Evolutionary conservation across 768 basidiomycete genomes (phyloP), one percentile per base, ranked within the genome.

Genomic region (Auriscalpium orientale): DNA sequence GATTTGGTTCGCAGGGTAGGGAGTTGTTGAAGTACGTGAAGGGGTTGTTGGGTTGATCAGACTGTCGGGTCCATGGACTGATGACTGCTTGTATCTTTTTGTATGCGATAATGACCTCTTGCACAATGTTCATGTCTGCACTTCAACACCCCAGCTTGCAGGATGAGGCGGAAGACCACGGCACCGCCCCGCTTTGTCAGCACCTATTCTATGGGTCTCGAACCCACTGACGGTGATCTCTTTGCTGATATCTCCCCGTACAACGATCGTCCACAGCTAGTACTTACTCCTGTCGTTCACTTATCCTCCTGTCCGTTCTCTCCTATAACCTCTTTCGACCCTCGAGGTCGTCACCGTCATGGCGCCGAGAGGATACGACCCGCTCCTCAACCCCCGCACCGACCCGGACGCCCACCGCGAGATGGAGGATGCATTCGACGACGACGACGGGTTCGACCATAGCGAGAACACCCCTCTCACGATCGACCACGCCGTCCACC

Each of bases 381-480:
- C 77, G 35, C 70, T 85, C 18, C 76, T 78, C 48, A 79, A 76
- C 65, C 73, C 70, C 49, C 74, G 68, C 44, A 74, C 75, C 35
- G 68, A 69, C 62, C 76, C 71, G 58, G 75, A 72, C 51, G 72
- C 72, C 28, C 74, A 76, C 52, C 74, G 79, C 59, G 89, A 91
- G 69, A 80, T 92, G 66, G 81, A 89, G 63, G 89, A 84, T 34
- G 85, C 90, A 1, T 92, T 92, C 61, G 86, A 79, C 35, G 82
- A 84, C 55, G 76, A 84, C 44, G 76, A 80, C 28, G 75, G 78
- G 9, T 67, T 70, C 11, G 67, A 75, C 54, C 61, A 63, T n/a
- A 52, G 49, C 18, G 66, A 68, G 55, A 64, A 73, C 28, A 72
- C 75, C 3, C 76, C 73, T 44, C 71, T 76, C 47, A 76, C 73